phyloP scores from a whole-genome alignment of 2,329 filamentous ascomycete species.

The Furcasterigmium furcatum region DNA sequence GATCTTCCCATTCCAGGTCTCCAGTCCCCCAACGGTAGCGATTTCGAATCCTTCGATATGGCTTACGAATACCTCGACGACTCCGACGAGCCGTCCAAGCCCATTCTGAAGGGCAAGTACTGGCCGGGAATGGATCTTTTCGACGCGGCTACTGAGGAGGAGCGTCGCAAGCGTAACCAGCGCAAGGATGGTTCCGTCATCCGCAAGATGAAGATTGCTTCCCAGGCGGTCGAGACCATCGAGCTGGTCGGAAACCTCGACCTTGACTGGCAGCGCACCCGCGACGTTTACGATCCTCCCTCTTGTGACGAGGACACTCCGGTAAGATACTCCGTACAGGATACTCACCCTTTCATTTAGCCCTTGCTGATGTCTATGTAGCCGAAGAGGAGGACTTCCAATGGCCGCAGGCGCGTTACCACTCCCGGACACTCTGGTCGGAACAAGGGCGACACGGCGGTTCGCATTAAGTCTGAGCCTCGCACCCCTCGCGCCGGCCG shows the following conservation, averaged over 20 bases:
- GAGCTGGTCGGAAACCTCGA: conserved; percentile 61
- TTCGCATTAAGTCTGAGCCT: neutral
- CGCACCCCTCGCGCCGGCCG: neutral
- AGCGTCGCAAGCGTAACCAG: conserved; percentile 74
- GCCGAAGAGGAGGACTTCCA: neutral
- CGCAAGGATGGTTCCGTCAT: conserved; percentile 73
- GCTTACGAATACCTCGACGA: neutral
- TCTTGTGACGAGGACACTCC: conserved; percentile 45
- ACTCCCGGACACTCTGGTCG: neutral
- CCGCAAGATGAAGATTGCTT: conserved; percentile 61
- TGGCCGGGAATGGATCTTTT: conserved; percentile 82
- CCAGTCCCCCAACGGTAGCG: neutral
- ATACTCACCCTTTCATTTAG: neutral
- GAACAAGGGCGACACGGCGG: neutral
- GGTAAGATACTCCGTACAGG: conserved; percentile 33
- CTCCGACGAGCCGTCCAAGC: neutral
- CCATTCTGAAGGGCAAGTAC: conserved; percentile 62
- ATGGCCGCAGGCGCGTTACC: neutral
- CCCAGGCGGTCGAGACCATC: conserved; percentile 57
- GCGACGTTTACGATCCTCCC: conserved; percentile 59
- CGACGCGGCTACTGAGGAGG: conserved; percentile 71
- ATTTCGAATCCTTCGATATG: neutral
- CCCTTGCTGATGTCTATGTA: neutral
- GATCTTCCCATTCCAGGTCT: conserved; percentile 1
- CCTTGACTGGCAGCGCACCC: conserved; percentile 45